Conservation (phyloP, 2,329 filamentous ascomycete genomes). For the Fusarium pseudograminearum region DNA sequence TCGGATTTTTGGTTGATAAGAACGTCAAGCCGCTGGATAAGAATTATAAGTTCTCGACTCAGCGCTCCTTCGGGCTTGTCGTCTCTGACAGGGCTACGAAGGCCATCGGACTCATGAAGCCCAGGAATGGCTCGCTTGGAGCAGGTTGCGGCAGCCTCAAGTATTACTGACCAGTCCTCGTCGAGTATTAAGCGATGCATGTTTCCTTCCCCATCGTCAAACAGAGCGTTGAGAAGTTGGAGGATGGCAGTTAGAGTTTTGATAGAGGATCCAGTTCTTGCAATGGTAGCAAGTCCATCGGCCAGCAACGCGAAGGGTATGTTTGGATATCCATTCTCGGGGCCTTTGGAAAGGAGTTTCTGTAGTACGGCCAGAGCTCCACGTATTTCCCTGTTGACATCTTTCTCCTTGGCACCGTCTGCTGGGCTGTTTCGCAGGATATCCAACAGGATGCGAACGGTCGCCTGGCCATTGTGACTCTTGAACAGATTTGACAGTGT, state of each 20-base stretch:
- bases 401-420: conserved; percentile 62
- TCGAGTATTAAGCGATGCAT: conserved; percentile 70
- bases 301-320: conserved; percentile 70
- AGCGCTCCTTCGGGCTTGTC: conserved; percentile 55
- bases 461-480: conserved; percentile 79
- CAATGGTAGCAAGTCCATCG: conserved; percentile 66
- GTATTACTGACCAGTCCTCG: conserved; percentile 73
- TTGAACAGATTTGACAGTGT: conserved; percentile 77
- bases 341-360: conserved; percentile 70
- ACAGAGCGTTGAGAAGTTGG: conserved; percentile 67
- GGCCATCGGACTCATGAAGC: conserved; percentile 45
- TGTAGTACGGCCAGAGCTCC: conserved; percentile 73
- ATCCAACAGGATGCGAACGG: conserved; percentile 73
- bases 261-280: conserved; percentile 58
- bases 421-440: conserved; percentile 65
- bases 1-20: conserved; percentile 58
- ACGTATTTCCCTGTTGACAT: conserved; percentile 67
- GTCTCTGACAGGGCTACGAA: conserved; percentile 44
- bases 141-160: conserved; percentile 70
- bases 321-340: conserved; percentile 69
- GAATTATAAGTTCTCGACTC: conserved; percentile 57
- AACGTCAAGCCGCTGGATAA: conserved; percentile 64
- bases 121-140: conserved; percentile 51
- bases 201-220: conserved; percentile 63
- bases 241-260: conserved; percentile 62